phyloP scores from a whole-genome alignment of 2,329 filamentous ascomycete genomes.

The Thelonectria blattea region DNA sequence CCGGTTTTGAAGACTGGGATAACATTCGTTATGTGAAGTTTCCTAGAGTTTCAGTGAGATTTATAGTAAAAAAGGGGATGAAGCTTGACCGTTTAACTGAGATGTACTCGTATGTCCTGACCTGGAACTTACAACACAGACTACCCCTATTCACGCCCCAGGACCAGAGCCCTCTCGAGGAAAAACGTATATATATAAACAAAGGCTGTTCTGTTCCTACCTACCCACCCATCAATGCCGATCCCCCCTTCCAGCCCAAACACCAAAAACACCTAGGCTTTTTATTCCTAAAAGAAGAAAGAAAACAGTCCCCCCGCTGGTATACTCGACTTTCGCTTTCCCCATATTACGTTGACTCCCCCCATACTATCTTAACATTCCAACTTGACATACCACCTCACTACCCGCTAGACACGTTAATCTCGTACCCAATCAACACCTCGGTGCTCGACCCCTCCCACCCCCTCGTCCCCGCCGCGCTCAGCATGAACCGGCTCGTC shows the following conservation, averaged over 20 bases:
- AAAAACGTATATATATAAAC: too few relatives aligned
- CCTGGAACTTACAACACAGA: too few relatives aligned
- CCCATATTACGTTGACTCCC: too few relatives aligned
- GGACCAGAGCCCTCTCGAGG: too few relatives aligned
- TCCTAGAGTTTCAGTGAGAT: background rate
- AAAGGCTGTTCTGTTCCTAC: too few relatives aligned
- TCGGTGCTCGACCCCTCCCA: slow-evolving; percentile 95
- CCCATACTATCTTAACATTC: background rate
- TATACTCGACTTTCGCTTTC: too few relatives aligned
- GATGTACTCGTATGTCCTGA: background rate
- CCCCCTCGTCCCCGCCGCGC: slow-evolving; percentile 86
- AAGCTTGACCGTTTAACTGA: background rate
- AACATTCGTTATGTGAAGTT: background rate
- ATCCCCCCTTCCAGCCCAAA: background rate
- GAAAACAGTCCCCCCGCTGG: too few relatives aligned
- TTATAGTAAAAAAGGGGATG: too few relatives aligned
- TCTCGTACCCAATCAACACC: slow-evolving; percentile 93
- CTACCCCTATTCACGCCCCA: too few relatives aligned
- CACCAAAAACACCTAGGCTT: background rate
- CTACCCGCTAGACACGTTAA: slow-evolving; percentile 50
- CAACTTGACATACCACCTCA: background rate
- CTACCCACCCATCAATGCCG: background rate
- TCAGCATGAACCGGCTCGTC: slow-evolving; percentile 88
- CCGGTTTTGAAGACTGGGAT: too few relatives aligned
- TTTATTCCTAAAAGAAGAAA: background rate